Evolutionary conservation across 306 rosid species (phyloP).

Genomic region (Citrullus mucosospermus): DNA sequence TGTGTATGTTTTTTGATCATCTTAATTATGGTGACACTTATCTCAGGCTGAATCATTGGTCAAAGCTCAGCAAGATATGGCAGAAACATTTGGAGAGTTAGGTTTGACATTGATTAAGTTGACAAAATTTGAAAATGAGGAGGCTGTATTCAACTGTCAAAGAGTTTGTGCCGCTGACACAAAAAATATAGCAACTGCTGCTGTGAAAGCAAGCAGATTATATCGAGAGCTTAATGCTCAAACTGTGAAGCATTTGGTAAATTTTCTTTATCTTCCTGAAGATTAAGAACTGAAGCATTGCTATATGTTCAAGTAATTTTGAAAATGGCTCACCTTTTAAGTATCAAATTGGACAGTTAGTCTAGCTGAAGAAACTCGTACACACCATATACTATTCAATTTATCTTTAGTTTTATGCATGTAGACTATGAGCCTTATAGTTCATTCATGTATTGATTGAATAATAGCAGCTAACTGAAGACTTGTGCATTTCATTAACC

Average conservation of each 20-base stretch:
- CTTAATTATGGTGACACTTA: conserved; percentile 5
- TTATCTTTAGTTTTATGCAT: neutral
- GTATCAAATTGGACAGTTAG: neutral
- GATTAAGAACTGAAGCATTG: neutral
- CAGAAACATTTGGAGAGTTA: conserved; percentile 84
- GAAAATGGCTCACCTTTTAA: neutral
- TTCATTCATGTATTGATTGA: neutral
- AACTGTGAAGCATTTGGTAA: conserved; percentile 93
- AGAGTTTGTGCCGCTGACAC: conserved; percentile 60
- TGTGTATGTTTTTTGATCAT: conserved; percentile 2
- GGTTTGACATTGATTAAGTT: conserved; percentile 74
- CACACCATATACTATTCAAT: neutral
- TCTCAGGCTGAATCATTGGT: conserved; percentile 82
- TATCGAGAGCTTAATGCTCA: conserved; percentile 84
- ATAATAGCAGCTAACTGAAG: neutral
- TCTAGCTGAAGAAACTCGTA: neutral
- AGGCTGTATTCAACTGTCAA: conserved; percentile 55
- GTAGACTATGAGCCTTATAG: neutral
- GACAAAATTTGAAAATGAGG: conserved; percentile 82
- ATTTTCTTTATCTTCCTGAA: neutral
- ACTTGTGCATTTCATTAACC: neutral
- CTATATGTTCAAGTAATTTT: neutral
- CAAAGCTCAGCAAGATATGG: conserved; percentile 93
- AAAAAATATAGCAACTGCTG: conserved; percentile 84
- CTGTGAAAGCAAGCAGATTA: conserved; percentile 91